These are phyloP conservation scores for Catharanthus roseus DNA, from an alignment of 257 asterid genomes.

Conservation along the genomic window DNA sequence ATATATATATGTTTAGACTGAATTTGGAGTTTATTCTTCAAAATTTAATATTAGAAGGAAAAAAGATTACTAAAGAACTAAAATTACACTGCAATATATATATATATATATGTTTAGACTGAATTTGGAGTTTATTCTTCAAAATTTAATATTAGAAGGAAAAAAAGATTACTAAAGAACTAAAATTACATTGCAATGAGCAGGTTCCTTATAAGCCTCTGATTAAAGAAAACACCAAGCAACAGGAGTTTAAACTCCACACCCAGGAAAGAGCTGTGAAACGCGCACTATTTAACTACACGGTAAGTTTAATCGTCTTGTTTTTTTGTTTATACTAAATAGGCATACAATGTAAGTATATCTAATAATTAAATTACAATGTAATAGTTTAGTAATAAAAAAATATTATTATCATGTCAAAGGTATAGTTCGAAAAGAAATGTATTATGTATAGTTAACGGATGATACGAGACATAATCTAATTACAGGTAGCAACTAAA, in stretches of 20 bases:
- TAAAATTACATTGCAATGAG: neutral
- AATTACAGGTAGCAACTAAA: conserved; percentile 52
- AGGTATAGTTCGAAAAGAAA: too few species aligned
- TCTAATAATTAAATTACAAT: too few species aligned
- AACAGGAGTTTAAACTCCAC: conserved; percentile 59
- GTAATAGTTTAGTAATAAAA: too few species aligned
- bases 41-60: neutral
- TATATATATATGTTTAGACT: neutral
- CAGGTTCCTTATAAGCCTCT: conserved; percentile 34
- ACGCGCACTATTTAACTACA: conserved; percentile 57
- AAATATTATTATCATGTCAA: too few species aligned
- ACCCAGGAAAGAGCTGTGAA: conserved; percentile 74
- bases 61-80: neutral
- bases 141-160: neutral
- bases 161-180: neutral
- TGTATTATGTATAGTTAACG: too few species aligned
- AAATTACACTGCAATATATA: neutral
- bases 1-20: neutral
- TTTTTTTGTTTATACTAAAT: too few species aligned
- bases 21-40: neutral
- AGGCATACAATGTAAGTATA: too few species aligned
- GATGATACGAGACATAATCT: too few species aligned
- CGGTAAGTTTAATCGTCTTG: conserved; percentile 30
- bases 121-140: neutral
- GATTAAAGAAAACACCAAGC: conserved; percentile 54